These are phyloP conservation scores for Chaetomium sp. DNA, from an alignment of 2,329 filamentous ascomycete species.

Conservation along the genomic window DNA sequence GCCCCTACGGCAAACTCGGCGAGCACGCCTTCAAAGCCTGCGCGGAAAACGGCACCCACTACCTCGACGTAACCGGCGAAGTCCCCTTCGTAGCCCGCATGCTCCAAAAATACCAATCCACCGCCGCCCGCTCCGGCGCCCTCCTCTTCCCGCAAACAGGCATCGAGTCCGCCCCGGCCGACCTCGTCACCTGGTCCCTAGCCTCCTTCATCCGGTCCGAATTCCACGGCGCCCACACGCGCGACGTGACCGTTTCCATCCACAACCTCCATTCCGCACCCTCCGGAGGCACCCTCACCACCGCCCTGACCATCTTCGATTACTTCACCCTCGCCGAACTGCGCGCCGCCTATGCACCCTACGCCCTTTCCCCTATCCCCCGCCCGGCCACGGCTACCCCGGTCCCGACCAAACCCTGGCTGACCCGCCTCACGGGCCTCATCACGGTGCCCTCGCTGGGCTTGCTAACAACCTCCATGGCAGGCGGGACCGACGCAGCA, in stretches of 20 bases:
- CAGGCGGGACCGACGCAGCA: constrained; percentile 44
- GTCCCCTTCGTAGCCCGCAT: constrained; percentile 51
- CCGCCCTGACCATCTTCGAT: constrained; percentile 55
- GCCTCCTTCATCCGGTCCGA: constrained; percentile 44
- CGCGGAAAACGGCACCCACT: constrained; percentile 57
- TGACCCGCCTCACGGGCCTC: constrained; percentile 45
- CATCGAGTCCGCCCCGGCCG: constrained; percentile 56
- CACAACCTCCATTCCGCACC: constrained; percentile 39
- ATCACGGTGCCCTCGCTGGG: constrained; percentile 46
- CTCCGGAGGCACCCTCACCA: constrained; percentile 64
- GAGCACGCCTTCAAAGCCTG: constrained; percentile 56
- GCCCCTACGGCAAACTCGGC: constrained; percentile 51
- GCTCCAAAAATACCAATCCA: constrained; percentile 51
- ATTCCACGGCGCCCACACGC: constrained; percentile 37
- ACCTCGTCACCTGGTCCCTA: constrained; percentile 51
- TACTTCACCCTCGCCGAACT: constrained; percentile 44
- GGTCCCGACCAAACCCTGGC: constrained; percentile 28
- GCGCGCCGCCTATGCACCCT: constrained; percentile 41
- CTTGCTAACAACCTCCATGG: constrained; percentile 47
- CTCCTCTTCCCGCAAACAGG: constrained; percentile 57
- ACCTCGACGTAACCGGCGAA: constrained; percentile 58
- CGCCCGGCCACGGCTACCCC: not conserved
- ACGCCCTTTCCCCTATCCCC: constrained; percentile 45
- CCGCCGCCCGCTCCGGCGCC: constrained; percentile 48
- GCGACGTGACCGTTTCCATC: constrained; percentile 48